Base-by-base conservation (phyloP, 345 rosid genomes). In the Anastatica hierochuntica region DNA sequence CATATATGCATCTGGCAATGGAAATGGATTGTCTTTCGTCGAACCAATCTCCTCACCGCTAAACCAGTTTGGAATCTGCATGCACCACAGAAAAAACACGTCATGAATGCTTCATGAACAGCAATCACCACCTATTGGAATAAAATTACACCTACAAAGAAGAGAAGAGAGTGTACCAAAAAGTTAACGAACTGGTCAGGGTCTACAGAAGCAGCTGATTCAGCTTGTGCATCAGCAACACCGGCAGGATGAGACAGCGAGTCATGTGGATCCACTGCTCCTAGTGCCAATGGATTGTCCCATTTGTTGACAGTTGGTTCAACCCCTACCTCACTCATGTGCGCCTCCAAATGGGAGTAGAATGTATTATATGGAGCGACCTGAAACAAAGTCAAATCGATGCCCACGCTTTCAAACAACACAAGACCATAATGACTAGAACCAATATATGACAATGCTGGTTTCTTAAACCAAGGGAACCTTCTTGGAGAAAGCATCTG, bases 201-300 rank as follows among this genome's bases (percentile, higher is more conserved):
- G 53, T 90, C 94, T 41, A 90, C 55, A 27, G 59, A 75, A 27
- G 79, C 38, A 19, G 96, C 94, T 64, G 92, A 66, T 69, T 90
- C 96, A 16, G 96, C 75, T 72, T 82, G 96, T 59, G 76, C 77
- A 70, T 86, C 96, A 55, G 96, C 81, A 10, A 79, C 86, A 14
- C 97, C 97, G 1, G 97, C 97, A 38, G 97, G 88, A 79, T 90
- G 97, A 54, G 94, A 80, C 34, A 84, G 56, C 12, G 96, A 90
- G 66, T 90, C 97, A 16, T 90, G 97, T 7, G 94, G 92, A 76
- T 86, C 97, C 64, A 84, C 74, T 40, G 76, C 72, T 66, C 96
- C 97, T 60, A 86, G 71, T 30, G 89, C 72, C 71, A 86, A 68
- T 41, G 87, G 81, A 62, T 84, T 87, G 73, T 84, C 78, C 97